Evolutionary conservation across 2,329 filamentous ascomycete genomes (phyloP).

Genomic region (Polychaeton citri): DNA sequence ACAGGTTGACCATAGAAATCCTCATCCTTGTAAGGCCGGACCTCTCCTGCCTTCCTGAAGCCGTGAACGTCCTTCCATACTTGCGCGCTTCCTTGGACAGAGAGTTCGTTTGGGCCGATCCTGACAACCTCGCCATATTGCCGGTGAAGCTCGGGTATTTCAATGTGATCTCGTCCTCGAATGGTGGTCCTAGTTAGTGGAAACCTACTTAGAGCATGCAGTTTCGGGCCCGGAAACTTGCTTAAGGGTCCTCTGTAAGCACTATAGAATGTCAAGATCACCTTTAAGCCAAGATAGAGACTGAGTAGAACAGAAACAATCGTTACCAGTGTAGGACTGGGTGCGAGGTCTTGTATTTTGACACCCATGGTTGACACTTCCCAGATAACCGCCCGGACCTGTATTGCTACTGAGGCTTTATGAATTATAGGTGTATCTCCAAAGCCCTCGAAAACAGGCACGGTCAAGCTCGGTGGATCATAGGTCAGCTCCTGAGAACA

Average conservation of each 20-base stretch:
- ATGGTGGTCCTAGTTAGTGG: slow-evolving; percentile 8
- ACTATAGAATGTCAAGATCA: slow-evolving; percentile 19
- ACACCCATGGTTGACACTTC: too few species aligned
- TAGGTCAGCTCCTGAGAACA: too few species aligned
- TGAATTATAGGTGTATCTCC: too few species aligned
- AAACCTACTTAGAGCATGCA: slow-evolving; percentile 9
- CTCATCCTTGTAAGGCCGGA: slow-evolving; percentile 9
- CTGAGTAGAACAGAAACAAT: neutral
- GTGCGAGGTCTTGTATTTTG: too few species aligned
- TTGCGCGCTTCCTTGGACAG: slow-evolving; percentile 15
- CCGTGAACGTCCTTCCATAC: slow-evolving; percentile 18
- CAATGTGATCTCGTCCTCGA: slow-evolving; percentile 8
- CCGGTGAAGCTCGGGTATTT: slow-evolving; percentile 16
- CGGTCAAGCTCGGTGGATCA: too few species aligned
- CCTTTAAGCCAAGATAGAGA: neutral
- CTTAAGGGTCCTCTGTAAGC: slow-evolving; percentile 31
- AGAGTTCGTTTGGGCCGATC: slow-evolving; percentile 26
- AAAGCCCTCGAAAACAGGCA: too few species aligned
- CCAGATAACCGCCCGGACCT: too few species aligned
- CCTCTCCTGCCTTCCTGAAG: slow-evolving; percentile 9
- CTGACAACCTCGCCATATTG: slow-evolving; percentile 27
- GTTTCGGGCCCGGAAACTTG: slow-evolving; percentile 29
- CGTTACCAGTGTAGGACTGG: too few species aligned
- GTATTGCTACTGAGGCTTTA: too few species aligned
- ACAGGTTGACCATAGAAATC: slow-evolving; percentile 8